phyloP scores from a whole-genome alignment of 495 filamentous ascomycete species.

The Penicillium atrosanguineum region DNA sequence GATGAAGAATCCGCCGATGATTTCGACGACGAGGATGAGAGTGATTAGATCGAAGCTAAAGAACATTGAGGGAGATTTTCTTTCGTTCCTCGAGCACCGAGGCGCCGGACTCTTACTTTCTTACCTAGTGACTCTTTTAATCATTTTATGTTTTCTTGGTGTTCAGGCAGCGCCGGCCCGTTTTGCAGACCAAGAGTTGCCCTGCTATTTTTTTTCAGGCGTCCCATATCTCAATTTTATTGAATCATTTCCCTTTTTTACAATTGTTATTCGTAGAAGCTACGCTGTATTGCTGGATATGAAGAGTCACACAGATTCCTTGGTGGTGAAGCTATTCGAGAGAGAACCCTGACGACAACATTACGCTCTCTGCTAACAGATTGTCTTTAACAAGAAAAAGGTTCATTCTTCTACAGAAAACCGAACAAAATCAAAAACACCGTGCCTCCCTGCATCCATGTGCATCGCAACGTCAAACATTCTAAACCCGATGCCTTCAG shows the following conservation, averaged over 20 bases:
- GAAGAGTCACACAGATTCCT: background rate
- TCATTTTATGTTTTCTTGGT: slow-evolving; percentile 12
- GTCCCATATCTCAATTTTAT: background rate
- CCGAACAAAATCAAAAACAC: background rate
- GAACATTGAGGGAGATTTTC: slow-evolving; percentile 1
- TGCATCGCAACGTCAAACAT: background rate
- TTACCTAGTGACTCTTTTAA: slow-evolving; percentile 8
- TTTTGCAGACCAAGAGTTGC: slow-evolving; percentile 9
- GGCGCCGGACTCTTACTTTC: slow-evolving; percentile 2
- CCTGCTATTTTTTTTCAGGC: background rate
- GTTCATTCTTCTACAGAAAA: background rate
- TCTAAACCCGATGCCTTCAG: background rate
- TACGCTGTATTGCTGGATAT: background rate
- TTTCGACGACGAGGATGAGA: slow-evolving; percentile 36
- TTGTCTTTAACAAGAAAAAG: background rate
- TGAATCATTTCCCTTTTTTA: background rate
- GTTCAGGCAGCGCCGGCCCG: slow-evolving; percentile 20
- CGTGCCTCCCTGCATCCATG: background rate
- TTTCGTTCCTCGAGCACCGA: slow-evolving; percentile 9
- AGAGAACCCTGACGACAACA: too few species aligned
- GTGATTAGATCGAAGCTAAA: slow-evolving; percentile 26
- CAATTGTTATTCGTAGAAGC: background rate
- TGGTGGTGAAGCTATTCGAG: too few species aligned
- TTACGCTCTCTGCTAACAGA: too few species aligned
- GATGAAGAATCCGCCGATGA: slow-evolving; percentile 42